These are phyloP conservation scores for Porodaedalea pini DNA, from an alignment of 1,284 basidiomycete genomes.

Conservation along the genomic window DNA sequence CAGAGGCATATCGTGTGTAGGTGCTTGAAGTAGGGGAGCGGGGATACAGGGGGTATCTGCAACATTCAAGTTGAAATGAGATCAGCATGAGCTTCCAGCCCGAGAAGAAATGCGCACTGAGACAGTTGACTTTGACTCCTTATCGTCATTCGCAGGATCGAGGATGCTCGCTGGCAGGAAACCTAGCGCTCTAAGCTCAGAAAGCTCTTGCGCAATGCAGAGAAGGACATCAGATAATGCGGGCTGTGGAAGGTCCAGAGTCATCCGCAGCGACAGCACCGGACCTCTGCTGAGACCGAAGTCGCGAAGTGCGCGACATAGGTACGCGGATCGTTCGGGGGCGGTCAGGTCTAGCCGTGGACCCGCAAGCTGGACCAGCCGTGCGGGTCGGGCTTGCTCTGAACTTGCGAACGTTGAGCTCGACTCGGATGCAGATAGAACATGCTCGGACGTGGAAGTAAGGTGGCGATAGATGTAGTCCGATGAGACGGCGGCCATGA, in stretches of 20 bases:
- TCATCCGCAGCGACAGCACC: conserved; percentile 3
- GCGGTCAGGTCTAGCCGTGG: background rate
- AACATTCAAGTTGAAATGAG: background rate
- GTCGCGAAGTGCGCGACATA: background rate
- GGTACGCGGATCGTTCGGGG: background rate
- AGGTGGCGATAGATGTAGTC: conserved; percentile 2
- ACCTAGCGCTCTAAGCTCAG: background rate
- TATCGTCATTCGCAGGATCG: background rate
- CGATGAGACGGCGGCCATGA: background rate
- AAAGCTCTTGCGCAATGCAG: conserved; percentile 1
- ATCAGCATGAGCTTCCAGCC: background rate
- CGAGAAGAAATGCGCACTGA: background rate
- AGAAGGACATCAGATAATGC: background rate
- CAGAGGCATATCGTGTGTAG: conserved; percentile 12
- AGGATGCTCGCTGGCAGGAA: conserved; percentile 5
- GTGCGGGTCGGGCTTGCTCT: background rate
- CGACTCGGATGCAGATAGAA: background rate
- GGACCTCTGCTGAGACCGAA: background rate
- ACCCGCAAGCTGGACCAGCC: background rate
- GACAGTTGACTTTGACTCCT: background rate
- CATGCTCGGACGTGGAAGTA: background rate
- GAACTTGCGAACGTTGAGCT: background rate
- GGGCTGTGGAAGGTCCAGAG: background rate
- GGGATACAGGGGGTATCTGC: background rate
- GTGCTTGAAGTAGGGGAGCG: conserved; percentile 3